Evolutionary conservation across 2,329 filamentous ascomycete species (phyloP).

Genomic region (Exophiala sp.): DNA sequence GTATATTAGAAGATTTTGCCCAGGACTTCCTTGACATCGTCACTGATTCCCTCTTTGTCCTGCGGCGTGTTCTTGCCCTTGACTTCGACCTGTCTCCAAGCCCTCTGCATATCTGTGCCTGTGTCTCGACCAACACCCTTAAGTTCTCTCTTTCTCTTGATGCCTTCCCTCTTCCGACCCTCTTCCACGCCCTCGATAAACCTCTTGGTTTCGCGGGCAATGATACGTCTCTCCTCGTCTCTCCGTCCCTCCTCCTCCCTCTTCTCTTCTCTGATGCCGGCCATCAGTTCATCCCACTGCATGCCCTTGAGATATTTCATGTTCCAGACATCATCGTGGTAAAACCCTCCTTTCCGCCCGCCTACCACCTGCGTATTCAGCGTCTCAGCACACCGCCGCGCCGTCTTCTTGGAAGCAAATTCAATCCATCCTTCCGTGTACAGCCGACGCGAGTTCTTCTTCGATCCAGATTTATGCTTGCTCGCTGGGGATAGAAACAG

Average conservation of each 20-base stretch:
- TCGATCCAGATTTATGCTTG: constrained; percentile 29
- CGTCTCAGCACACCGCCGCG: constrained; percentile 42
- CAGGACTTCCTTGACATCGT: constrained; percentile 41
- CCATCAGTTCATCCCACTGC: constrained; percentile 43
- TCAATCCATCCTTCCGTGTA: constrained; percentile 46
- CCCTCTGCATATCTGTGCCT: constrained; percentile 26
- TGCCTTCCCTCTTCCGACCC: constrained; percentile 35
- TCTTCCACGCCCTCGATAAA: constrained; percentile 40
- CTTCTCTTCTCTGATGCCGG: constrained; percentile 40
- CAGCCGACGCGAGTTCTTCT: constrained; percentile 39
- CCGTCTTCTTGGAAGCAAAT: constrained; percentile 42
- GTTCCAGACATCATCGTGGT: constrained; percentile 44
- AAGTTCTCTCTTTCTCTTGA: constrained; percentile 41
- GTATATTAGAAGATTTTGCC: constrained; percentile 45
- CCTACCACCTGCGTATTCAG: constrained; percentile 42
- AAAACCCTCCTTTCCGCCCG: constrained; percentile 42
- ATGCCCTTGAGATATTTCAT: constrained; percentile 43
- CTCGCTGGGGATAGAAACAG: constrained; percentile 40
- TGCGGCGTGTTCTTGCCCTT: constrained; percentile 24
- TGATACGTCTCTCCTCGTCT: constrained; percentile 39
- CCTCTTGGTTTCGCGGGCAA: constrained; percentile 41
- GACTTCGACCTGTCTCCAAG: constrained; percentile 43
- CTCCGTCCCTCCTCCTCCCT: constrained; percentile 38
- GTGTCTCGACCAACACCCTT: constrained; percentile 28
- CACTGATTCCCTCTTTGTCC: constrained; percentile 30